phyloP scores from a whole-genome alignment of 352 stramenopile species.

The Globisporangium solare region DNA sequence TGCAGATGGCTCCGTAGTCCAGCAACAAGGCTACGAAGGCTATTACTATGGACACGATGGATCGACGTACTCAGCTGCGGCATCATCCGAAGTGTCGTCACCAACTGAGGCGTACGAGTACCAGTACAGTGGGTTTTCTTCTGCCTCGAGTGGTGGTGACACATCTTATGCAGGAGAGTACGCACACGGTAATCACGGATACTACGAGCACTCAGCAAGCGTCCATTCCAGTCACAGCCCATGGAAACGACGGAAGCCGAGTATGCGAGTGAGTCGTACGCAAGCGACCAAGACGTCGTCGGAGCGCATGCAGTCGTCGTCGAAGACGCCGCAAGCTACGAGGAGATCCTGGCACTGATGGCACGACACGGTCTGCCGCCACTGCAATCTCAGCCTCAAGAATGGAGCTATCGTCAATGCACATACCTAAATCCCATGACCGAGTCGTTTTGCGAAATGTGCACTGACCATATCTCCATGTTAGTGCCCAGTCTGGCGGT shows the following conservation, averaged over 20 bases:
- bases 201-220: too few relatives aligned
- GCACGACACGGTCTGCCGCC: slow-evolving; percentile 4
- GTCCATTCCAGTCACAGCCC: too few relatives aligned
- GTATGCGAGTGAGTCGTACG: background rate
- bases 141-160: background rate
- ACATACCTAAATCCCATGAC: slow-evolving; percentile 53
- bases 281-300: slow-evolving; percentile 13
- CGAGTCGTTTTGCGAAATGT: slow-evolving; percentile 63
- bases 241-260: too few relatives aligned
- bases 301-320: slow-evolving; percentile 42
- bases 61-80: background rate
- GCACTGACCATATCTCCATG: slow-evolving; percentile 49
- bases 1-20: background rate
- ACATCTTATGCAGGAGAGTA: background rate
- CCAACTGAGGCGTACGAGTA: slow-evolving; percentile 3
- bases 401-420: slow-evolving; percentile 51
- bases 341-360: slow-evolving; percentile 6
- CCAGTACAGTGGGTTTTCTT: background rate
- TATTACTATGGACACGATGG: slow-evolving; percentile 10
- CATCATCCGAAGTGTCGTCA: too few relatives aligned
- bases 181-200: too few relatives aligned
- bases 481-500: slow-evolving; percentile 9
- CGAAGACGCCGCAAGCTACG: slow-evolving; percentile 19
- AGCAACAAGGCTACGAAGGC: background rate
- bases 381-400: too few relatives aligned